These are phyloP conservation scores for Marasmius sp. DNA, from an alignment of 1,284 basidiomycete genomes.

Conservation along the genomic window DNA sequence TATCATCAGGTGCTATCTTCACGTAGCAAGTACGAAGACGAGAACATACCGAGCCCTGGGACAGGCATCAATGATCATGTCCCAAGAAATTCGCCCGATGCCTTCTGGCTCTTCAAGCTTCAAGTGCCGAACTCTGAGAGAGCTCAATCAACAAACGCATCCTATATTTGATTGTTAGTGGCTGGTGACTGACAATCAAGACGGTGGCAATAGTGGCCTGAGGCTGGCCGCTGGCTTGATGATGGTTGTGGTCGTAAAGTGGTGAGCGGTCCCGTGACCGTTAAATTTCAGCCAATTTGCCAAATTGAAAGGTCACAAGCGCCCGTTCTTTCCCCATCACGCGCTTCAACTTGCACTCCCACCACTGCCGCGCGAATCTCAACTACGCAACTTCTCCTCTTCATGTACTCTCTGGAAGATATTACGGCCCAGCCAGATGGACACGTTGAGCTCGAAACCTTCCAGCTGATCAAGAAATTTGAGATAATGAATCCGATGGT, in stretches of 20 bases:
- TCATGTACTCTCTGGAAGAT: too few species aligned
- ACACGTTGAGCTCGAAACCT: background rate
- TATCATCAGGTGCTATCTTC: background rate
- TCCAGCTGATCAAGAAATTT: background rate
- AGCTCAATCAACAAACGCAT: too few species aligned
- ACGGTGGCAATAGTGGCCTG: too few species aligned
- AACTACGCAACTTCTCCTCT: too few species aligned
- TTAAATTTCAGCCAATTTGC: too few species aligned
- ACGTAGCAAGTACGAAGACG: background rate
- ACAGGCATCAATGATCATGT: conserved; percentile 32
- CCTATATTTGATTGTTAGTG: too few species aligned
- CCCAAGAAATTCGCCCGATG: conserved; percentile 27
- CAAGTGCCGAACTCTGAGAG: conserved; percentile 37
- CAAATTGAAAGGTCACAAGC: background rate
- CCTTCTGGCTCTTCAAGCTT: conserved; percentile 34
- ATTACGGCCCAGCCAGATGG: background rate
- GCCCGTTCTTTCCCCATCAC: background rate
- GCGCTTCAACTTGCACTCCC: background rate
- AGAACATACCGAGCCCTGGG: conserved; percentile 33
- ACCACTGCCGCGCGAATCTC: too few species aligned
- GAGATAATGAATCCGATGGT: background rate
- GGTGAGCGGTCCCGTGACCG: too few species aligned
- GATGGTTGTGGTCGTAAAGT: background rate
- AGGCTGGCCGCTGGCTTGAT: too few species aligned
- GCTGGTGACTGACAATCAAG: too few species aligned